A percentile compares a stretch with the other conserved stretches of the same genome.
Conservation (phyloP, 2,329 filamentous ascomycete species). For the Fusarium oxysporum region DNA sequence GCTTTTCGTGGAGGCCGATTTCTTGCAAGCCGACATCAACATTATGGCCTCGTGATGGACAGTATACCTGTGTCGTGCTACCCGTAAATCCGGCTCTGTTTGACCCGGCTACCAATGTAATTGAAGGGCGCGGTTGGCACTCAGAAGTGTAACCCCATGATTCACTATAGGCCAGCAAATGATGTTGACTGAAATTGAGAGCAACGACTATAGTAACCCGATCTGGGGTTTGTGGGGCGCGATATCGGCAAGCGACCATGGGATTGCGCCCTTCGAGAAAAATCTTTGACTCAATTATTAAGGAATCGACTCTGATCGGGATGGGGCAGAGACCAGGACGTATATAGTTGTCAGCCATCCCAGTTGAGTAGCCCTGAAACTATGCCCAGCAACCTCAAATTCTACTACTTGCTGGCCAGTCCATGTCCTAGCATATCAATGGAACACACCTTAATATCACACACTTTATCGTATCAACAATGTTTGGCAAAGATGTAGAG, state of each 20-base stretch:
- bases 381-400: not conserved
- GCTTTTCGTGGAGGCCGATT: too few species aligned
- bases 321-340: not conserved
- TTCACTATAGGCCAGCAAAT: constrained; percentile 7
- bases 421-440: constrained; percentile 15
- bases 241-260: constrained; percentile 34
- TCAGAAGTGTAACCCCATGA: not conserved
- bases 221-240: constrained; percentile 34
- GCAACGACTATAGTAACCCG: constrained; percentile 12
- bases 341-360: constrained; percentile 35
- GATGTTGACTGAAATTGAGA: constrained; percentile 3
- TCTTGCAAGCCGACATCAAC: not conserved
- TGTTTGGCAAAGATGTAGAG: constrained; percentile 39
- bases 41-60: too few species aligned
- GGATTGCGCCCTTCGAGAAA: constrained; percentile 22
- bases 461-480: constrained; percentile 21
- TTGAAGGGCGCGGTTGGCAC: constrained; percentile 13
- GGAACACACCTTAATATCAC: constrained; percentile 4
- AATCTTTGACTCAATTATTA: constrained; percentile 14
- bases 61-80: not conserved
- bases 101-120: not conserved
- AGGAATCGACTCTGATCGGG: not conserved
- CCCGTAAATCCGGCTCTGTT: not conserved
- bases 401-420: not conserved
- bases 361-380: not conserved